phyloP scores from a whole-genome alignment of 768 basidiomycete species.

The Tephrocybe sp. region DNA sequence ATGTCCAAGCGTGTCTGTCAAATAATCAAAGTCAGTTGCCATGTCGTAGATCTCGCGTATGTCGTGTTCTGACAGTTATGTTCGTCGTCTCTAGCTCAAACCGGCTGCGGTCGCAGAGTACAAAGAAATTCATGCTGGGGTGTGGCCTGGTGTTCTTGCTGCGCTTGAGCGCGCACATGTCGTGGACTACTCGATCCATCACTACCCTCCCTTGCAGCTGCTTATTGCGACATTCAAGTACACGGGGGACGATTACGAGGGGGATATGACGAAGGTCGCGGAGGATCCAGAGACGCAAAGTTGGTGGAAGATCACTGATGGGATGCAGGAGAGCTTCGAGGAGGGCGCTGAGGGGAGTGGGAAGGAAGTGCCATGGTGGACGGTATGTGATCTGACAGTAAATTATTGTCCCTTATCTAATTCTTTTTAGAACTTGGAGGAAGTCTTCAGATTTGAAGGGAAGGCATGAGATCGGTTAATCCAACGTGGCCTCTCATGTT shows the following conservation, averaged over 20 bases:
- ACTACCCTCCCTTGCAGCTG: conserved; percentile 60
- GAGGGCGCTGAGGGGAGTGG: conserved; percentile 71
- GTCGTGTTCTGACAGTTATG: conserved; percentile 7
- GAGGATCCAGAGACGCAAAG: conserved; percentile 70
- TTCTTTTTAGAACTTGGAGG: conserved; percentile 58
- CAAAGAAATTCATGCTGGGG: conserved; percentile 55
- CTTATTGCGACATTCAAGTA: conserved; percentile 85
- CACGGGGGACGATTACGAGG: conserved; percentile 60
- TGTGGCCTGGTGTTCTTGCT: conserved; percentile 71
- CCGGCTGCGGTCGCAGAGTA: conserved; percentile 52
- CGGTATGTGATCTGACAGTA: conserved; percentile 33
- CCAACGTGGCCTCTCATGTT: too few species aligned
- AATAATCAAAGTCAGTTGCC: conserved; percentile 57
- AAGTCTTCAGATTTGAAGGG: conserved; percentile 73
- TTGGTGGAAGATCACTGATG: conserved; percentile 80
- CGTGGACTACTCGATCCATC: conserved; percentile 75
- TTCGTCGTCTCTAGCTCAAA: conserved; percentile 51
- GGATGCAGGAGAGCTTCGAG: conserved; percentile 78
- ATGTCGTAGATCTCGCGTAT: not conserved
- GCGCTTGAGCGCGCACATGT: conserved; percentile 64
- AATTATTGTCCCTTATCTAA: not conserved
- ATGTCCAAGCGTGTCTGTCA: conserved; percentile 67
- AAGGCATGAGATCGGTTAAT: conserved; percentile 10
- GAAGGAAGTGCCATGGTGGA: conserved; percentile 71
- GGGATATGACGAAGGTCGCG: conserved; percentile 64